Percentiles rank a stretch among this genome's conserved stretches.
These are phyloP conservation scores for Hanseniaspora pseudoguilliermondii DNA, from an alignment of 805 yeast genomes.

Conservation along the genomic window DNA sequence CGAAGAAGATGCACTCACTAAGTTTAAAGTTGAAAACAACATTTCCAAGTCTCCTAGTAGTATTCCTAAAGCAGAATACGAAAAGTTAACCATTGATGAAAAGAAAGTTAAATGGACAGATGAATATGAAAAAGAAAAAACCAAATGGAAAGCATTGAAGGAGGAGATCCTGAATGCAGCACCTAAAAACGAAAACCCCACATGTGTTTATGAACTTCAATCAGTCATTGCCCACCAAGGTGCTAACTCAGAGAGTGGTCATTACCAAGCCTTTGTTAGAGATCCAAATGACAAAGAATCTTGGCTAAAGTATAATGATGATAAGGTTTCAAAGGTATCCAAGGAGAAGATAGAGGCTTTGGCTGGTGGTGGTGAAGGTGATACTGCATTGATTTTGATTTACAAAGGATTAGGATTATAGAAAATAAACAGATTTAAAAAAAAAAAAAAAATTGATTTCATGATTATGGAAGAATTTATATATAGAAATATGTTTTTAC, in stretches of 20 bases:
- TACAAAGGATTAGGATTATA: conserved; percentile 70
- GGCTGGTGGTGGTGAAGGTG: conserved; percentile 97
- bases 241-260: conserved; percentile 92
- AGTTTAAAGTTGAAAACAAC: conserved; percentile 34
- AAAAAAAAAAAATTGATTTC: background rate
- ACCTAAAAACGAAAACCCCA: conserved; percentile 60
- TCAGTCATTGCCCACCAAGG: conserved; percentile 91
- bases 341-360: conserved; percentile 71
- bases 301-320: conserved; percentile 96
- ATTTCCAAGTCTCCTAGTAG: conserved; percentile 14
- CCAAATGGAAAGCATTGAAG: conserved; percentile 38
- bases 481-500: background rate
- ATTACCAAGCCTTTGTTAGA: conserved; percentile 79
- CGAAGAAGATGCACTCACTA: conserved; percentile 57
- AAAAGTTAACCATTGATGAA: conserved; percentile 40
- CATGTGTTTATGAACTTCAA: conserved; percentile 70
- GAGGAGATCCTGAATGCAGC: conserved; percentile 36
- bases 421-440: conserved; percentile 5
- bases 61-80: conserved; percentile 16
- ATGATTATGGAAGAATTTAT: background rate
- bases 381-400: conserved; percentile 77
- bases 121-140: conserved; percentile 32
- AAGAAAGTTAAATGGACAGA: conserved; percentile 36
- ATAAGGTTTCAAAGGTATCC: conserved; percentile 64
- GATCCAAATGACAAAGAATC: conserved; percentile 60